Evolutionary conservation across 352 stramenopile genomes (phyloP).

Genomic region (Phytophthora pini): DNA sequence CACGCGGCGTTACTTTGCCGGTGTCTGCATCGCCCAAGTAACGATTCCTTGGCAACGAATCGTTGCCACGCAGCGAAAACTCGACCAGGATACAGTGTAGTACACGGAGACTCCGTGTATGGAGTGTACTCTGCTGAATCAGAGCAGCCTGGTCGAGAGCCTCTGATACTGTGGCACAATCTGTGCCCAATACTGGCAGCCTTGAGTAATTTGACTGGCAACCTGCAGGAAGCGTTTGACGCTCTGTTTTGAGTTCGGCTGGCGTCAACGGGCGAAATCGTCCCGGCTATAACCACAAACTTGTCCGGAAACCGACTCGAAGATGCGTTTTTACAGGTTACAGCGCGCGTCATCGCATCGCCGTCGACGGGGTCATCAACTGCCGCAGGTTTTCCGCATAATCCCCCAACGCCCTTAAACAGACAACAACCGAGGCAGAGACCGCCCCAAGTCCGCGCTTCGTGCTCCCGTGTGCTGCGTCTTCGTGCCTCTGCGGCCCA

Average conservation of each 20-base stretch:
- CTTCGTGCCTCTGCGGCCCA: constrained; percentile 2
- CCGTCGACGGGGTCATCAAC: background rate
- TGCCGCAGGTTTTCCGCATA: constrained; percentile 23
- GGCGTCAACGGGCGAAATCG: constrained; percentile 9
- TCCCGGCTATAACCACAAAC: background rate
- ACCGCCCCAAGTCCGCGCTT: constrained; percentile 10
- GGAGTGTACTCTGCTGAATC: no score
- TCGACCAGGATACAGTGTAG: background rate
- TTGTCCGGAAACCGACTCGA: constrained; percentile 39
- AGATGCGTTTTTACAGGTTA: constrained; percentile 22
- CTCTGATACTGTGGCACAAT: no score
- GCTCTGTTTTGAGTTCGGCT: constrained; percentile 3
- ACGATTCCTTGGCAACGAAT: no score
- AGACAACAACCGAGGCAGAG: constrained; percentile 15
- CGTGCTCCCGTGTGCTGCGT: constrained; percentile 2
- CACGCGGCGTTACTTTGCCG: background rate
- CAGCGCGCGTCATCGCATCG: background rate
- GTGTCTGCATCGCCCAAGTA: no score
- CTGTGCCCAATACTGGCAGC: no score
- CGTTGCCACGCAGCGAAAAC: background rate
- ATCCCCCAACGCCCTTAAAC: constrained; percentile 10
- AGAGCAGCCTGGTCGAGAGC: no score
- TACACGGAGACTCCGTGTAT: no score
- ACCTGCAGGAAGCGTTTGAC: no score
- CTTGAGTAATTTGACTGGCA: no score